A percentile compares a stretch with the other conserved stretches of the same genome.
phyloP scores from a whole-genome alignment of 768 basidiomycete genomes.

The Phylloporus sp. region DNA sequence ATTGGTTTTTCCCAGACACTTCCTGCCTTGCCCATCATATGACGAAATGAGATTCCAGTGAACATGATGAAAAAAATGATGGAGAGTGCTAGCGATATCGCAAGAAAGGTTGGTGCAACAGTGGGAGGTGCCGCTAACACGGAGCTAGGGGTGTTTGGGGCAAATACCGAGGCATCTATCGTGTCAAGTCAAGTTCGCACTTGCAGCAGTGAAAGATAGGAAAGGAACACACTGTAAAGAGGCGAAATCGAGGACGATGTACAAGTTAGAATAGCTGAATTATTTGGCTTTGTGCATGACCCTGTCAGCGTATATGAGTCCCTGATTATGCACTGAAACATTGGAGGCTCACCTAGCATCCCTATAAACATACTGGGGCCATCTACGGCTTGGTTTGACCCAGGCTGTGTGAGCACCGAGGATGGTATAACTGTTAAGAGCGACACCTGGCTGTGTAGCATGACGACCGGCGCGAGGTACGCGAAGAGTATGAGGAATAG shows the following conservation, averaged over 20 bases:
- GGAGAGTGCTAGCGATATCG: conserved; percentile 52
- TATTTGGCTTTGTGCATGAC: conserved; percentile 55
- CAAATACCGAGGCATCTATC: conserved; percentile 62
- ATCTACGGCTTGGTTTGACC: conserved; percentile 39
- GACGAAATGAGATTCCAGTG: conserved; percentile 60
- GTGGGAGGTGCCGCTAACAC: conserved; percentile 56
- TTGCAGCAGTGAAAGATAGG: not conserved
- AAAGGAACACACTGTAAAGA: conserved; percentile 48
- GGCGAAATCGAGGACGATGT: conserved; percentile 52
- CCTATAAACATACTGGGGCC: conserved; percentile 69
- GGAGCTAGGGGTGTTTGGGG: conserved; percentile 48
- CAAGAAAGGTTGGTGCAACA: conserved; percentile 59
- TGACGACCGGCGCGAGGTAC: conserved; percentile 58
- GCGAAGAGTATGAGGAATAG: conserved; percentile 62
- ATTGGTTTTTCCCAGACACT: conserved; percentile 50
- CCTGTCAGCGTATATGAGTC: conserved; percentile 38
- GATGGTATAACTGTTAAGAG: conserved; percentile 63
- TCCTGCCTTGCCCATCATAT: conserved; percentile 53
- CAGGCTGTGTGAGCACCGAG: conserved; percentile 35
- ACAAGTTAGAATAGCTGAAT: conserved; percentile 50
- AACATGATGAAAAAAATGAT: conserved; percentile 62
- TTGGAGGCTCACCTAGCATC: conserved; percentile 47
- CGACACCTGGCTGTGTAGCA: conserved; percentile 58
- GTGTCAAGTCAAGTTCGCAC: not conserved
- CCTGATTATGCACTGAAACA: not conserved